phyloP scores from a whole-genome alignment of 805 yeast species.

The Yarrowia keelungensis region DNA sequence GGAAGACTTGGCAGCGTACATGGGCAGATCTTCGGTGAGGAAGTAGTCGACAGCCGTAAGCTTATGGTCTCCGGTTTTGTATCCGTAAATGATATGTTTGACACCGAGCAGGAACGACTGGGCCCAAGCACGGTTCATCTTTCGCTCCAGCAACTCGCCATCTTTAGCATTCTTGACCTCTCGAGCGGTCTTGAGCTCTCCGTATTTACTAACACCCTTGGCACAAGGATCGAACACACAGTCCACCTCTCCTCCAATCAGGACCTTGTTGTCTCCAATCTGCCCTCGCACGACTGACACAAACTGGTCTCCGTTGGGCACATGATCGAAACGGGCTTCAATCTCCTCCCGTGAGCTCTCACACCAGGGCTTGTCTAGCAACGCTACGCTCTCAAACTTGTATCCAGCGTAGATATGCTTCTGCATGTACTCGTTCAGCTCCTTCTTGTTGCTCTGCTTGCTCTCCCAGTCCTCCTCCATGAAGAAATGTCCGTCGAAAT shows the following conservation, averaged over 20 bases:
- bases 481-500: slow-evolving; percentile 65
- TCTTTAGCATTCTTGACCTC: slow-evolving; percentile 63
- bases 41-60: slow-evolving; percentile 75
- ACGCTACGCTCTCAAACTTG: slow-evolving; percentile 82
- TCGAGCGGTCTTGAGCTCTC: slow-evolving; percentile 79
- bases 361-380: slow-evolving; percentile 78
- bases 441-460: slow-evolving; percentile 42
- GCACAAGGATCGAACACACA: slow-evolving; percentile 76
- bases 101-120: slow-evolving; percentile 91
- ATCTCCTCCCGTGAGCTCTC: slow-evolving; percentile 68
- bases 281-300: slow-evolving; percentile 84
- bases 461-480: slow-evolving; percentile 51
- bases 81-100: slow-evolving; percentile 82
- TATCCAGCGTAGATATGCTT: slow-evolving; percentile 58
- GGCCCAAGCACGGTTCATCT: slow-evolving; percentile 86
- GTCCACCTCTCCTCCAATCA: slow-evolving; percentile 91
- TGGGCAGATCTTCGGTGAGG: slow-evolving; percentile 79
- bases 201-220: slow-evolving; percentile 60
- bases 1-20: slow-evolving; percentile 50
- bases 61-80: slow-evolving; percentile 74
- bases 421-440: slow-evolving; percentile 44
- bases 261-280: slow-evolving; percentile 70
- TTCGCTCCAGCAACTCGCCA: slow-evolving; percentile 72
- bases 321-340: slow-evolving; percentile 70
- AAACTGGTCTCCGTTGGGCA: slow-evolving; percentile 65